These are phyloP conservation scores for Kodamaea leandrae DNA, from an alignment of 805 yeast genomes.

Conservation along the genomic window DNA sequence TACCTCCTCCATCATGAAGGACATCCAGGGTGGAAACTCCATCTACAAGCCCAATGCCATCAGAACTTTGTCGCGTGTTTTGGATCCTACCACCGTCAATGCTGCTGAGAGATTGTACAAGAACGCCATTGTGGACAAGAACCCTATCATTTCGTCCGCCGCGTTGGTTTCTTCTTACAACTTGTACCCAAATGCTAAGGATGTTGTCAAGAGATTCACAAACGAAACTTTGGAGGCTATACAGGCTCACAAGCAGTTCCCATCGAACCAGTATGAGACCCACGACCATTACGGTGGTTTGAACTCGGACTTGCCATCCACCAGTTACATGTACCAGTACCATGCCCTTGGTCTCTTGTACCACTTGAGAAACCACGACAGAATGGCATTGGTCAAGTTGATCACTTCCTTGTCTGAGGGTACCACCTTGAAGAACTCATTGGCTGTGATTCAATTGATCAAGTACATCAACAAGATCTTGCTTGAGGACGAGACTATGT, in stretches of 20 bases:
- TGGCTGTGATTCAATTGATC: conserved; percentile 82
- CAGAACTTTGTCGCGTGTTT: conserved; percentile 83
- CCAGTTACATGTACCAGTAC: conserved; percentile 85
- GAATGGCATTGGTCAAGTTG: conserved; percentile 89
- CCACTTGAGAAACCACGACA: conserved; percentile 84
- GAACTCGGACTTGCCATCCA: conserved; percentile 53
- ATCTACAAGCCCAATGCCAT: conserved; percentile 92
- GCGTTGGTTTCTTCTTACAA: conserved; percentile 91
- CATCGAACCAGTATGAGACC: conserved; percentile 46
- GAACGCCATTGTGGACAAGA: conserved; percentile 86
- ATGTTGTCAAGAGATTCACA: conserved; percentile 88
- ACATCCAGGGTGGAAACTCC: conserved; percentile 84
- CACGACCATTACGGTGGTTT: conserved; percentile 57
- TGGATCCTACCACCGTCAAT: conserved; percentile 87
- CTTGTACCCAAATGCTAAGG: conserved; percentile 83
- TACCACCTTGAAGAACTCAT: conserved; percentile 65
- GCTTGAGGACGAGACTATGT: conserved; percentile 65
- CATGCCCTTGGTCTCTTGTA: conserved; percentile 92
- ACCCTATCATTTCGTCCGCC: conserved; percentile 88
- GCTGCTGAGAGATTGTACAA: conserved; percentile 91
- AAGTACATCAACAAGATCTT: conserved; percentile 74
- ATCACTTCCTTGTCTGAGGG: conserved; percentile 71
- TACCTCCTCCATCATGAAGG: conserved; percentile 96
- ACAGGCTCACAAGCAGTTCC: conserved; percentile 54
- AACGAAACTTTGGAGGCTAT: conserved; percentile 95